A percentile compares a stretch with the other conserved stretches of the same genome.
Conservation (phyloP, 371 early-diverging fungal genomes). For the Mucor saturninus region DNA sequence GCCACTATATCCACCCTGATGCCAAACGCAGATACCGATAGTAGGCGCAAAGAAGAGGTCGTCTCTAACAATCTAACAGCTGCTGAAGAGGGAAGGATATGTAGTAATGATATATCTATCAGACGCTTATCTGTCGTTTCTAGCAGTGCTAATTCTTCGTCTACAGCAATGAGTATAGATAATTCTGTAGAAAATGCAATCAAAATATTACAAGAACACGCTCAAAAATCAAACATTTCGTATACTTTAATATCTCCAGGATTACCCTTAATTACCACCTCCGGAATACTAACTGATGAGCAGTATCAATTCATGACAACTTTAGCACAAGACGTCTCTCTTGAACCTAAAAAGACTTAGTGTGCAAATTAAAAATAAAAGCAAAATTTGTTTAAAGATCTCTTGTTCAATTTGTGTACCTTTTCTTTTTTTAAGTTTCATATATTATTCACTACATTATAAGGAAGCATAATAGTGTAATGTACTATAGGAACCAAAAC, state of each 20-base stretch:
- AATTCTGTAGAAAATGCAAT: background rate
- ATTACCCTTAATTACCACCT: background rate
- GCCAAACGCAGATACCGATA: background rate
- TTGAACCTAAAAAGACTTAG: no score
- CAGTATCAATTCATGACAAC: background rate
- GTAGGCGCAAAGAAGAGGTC: conserved; percentile 1
- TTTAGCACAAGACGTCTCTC: no score
- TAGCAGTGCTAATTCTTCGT: background rate
- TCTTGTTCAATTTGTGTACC: no score
- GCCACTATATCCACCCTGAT: conserved; percentile 1
- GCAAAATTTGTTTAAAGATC: no score
- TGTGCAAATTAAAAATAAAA: no score
- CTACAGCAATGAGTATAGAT: background rate
- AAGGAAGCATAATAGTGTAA: no score
- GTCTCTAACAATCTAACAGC: conserved; percentile 3
- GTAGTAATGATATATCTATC: background rate
- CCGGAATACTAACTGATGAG: background rate
- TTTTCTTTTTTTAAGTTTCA: no score
- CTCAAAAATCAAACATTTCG: background rate
- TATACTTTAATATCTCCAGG: background rate
- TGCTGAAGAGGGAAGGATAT: conserved; percentile 18
- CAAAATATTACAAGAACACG: background rate
- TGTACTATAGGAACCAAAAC: no score
- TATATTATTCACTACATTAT: no score
- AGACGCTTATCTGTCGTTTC: background rate